phyloP scores from a whole-genome alignment of 2,329 filamentous ascomycete species.

The Dothideomycetes sp. region DNA sequence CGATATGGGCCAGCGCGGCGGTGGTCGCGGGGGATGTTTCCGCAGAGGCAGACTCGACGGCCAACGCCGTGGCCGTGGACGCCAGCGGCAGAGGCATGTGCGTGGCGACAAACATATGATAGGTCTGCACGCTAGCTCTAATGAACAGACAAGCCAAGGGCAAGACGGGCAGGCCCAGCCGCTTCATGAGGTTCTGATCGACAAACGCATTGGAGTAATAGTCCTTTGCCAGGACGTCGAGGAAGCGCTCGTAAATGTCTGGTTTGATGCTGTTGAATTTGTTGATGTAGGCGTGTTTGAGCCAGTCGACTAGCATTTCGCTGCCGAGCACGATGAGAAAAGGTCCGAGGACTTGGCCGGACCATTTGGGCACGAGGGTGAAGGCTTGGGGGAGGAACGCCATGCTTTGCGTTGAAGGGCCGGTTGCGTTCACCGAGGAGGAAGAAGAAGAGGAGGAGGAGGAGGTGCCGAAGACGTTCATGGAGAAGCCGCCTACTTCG shows the following conservation, averaged over 20 bases:
- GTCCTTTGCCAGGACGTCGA: constrained; percentile 92
- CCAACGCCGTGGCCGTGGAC: constrained; percentile 32
- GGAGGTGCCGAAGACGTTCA: constrained; percentile 20
- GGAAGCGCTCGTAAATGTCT: constrained; percentile 73
- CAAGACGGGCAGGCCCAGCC: constrained; percentile 82
- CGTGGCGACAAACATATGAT: constrained; percentile 93
- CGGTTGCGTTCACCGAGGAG: constrained; percentile 33
- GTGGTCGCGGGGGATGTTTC: constrained; percentile 58
- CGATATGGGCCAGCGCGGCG: constrained; percentile 68
- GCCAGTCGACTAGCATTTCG: constrained; percentile 92
- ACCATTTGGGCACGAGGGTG: constrained; percentile 62
- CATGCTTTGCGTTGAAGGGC: constrained; percentile 48
- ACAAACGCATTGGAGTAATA: constrained; percentile 96
- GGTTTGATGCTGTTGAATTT: constrained; percentile 98
- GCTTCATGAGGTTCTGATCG: constrained; percentile 78
- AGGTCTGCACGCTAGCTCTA: constrained; percentile 86
- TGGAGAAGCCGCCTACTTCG: constrained; percentile 77
- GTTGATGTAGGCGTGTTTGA: constrained; percentile 95
- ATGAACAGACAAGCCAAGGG: constrained; percentile 93
- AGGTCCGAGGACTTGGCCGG: constrained; percentile 76
- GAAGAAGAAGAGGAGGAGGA: constrained; percentile 18
- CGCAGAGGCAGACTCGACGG: constrained; percentile 27
- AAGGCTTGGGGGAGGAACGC: constrained; percentile 85
- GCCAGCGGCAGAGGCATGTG: constrained; percentile 68
- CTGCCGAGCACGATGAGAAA: constrained; percentile 91